Conservation (phyloP, 2,329 filamentous ascomycete species). For the Alternaria angustiovoidea region DNA sequence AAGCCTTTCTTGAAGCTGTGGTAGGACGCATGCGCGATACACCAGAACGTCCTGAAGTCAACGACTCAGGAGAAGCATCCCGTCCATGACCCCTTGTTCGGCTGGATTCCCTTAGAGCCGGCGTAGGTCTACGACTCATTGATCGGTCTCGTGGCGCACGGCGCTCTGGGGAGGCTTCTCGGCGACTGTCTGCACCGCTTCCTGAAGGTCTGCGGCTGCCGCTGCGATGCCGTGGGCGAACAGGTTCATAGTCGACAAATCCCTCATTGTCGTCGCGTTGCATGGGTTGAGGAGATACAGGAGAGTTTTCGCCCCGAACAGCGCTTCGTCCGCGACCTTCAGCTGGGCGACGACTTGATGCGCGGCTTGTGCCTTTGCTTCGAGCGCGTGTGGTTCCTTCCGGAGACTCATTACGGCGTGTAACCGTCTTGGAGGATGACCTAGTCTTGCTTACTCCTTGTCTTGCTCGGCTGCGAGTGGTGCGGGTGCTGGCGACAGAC, state of each 20-base stretch:
- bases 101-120: conserved; percentile 41
- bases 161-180: conserved; percentile 58
- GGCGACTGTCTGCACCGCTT: conserved; percentile 52
- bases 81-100: conserved; percentile 46
- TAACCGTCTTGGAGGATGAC: conserved; percentile 46
- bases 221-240: conserved; percentile 61
- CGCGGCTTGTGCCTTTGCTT: conserved; percentile 44
- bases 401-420: conserved; percentile 47
- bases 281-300: conserved; percentile 82
- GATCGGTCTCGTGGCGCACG: conserved; percentile 47
- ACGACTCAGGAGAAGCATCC: conserved; percentile 46
- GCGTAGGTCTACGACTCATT: conserved; percentile 44
- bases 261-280: conserved; percentile 65
- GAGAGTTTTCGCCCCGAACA: conserved; percentile 66
- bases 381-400: conserved; percentile 37
- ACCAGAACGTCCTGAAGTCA: conserved; percentile 44
- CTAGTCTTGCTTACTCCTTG: conserved; percentile 45
- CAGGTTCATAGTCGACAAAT: conserved; percentile 68
- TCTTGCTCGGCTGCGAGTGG: conserved; percentile 45
- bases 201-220: conserved; percentile 59
- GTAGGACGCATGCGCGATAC: conserved; percentile 32
- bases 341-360: conserved; percentile 46
- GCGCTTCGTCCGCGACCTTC: conserved; percentile 48
- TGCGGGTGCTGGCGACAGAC: conserved; percentile 47
- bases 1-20: conserved; percentile 53